These are phyloP conservation scores for Pelargonium citronellum DNA, from an alignment of 441 rosid genomes.

Conservation along the genomic window DNA sequence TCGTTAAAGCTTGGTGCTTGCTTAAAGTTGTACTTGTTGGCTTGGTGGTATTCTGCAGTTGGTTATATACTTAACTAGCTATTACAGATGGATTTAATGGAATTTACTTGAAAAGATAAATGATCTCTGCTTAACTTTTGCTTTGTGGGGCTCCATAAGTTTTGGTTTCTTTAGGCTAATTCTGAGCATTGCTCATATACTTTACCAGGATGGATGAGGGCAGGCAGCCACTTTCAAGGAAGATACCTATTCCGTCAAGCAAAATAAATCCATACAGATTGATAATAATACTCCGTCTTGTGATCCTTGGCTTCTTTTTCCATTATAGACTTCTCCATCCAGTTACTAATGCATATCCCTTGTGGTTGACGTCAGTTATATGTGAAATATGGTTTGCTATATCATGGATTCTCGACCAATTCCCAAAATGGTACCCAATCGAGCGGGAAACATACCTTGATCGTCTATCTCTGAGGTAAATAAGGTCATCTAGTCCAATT, in stretches of 20 bases:
- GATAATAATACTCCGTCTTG: conserved; percentile 71
- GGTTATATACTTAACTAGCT: background rate
- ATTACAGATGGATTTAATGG: background rate
- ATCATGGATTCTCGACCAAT: conserved; percentile 95
- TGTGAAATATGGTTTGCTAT: conserved; percentile 97
- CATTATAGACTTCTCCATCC: conserved; percentile 91
- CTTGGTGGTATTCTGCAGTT: background rate
- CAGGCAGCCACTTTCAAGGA: conserved; percentile 93
- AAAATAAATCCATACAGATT: conserved; percentile 82
- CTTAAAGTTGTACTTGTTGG: background rate
- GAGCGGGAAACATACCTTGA: conserved; percentile 90
- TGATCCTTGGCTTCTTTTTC: conserved; percentile 73
- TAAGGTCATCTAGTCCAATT: background rate
- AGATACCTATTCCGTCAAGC: conserved; percentile 78
- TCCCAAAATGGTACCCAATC: conserved; percentile 92
- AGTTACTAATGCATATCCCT: conserved; percentile 65
- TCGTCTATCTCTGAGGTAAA: conserved; percentile 72
- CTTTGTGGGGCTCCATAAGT: background rate
- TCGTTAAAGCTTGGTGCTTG: background rate
- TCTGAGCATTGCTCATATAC: background rate
- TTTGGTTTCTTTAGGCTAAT: background rate
- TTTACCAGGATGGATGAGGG: conserved; percentile 91
- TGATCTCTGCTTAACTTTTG: background rate
- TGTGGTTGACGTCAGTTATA: conserved; percentile 88
- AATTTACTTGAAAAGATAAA: background rate